Percentiles rank a stretch among this genome's conserved stretches.
These are phyloP conservation scores for Hypoxylon sp. DNA, from an alignment of 2,329 filamentous ascomycete genomes.

Conservation along the genomic window DNA sequence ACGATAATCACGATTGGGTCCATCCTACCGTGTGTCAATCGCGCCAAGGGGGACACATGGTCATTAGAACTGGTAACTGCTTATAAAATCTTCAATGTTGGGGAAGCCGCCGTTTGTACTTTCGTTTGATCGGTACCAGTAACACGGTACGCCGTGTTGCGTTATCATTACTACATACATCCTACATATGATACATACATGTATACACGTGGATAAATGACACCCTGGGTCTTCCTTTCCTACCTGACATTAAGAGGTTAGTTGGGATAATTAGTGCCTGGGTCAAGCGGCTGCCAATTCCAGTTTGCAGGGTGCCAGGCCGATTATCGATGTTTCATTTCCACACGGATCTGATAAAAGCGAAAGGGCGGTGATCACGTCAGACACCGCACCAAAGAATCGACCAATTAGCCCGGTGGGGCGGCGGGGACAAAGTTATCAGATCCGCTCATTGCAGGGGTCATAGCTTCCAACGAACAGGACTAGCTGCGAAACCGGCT, in stretches of 20 bases:
- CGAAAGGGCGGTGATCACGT: conserved; percentile 40
- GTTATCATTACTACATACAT: conserved; percentile 6
- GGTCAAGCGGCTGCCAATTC: conserved; percentile 3
- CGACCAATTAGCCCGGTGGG: conserved; percentile 16
- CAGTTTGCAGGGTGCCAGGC: neutral
- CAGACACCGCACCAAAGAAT: conserved; percentile 21
- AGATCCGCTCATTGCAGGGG: conserved; percentile 51
- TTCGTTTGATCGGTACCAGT: conserved; percentile 1
- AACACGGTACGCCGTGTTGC: conserved; percentile 20
- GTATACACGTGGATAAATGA: neutral
- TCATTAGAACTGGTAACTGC: neutral
- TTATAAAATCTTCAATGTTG: neutral
- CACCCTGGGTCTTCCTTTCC: neutral
- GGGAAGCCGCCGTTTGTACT: neutral
- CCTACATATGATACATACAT: neutral
- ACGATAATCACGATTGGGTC: conserved; percentile 28
- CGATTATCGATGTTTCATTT: conserved; percentile 40
- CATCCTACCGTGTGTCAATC: conserved; percentile 20
- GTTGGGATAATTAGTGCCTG: neutral
- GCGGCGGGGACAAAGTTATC: conserved; percentile 47
- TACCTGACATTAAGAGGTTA: neutral
- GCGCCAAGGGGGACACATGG: conserved; percentile 36
- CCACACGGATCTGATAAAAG: conserved; percentile 40
- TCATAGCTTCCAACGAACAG: neutral
- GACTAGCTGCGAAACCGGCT: conserved; percentile 37